Base-by-base conservation (phyloP, 306 rosid genomes). In the Trifolium subterraneum region DNA sequence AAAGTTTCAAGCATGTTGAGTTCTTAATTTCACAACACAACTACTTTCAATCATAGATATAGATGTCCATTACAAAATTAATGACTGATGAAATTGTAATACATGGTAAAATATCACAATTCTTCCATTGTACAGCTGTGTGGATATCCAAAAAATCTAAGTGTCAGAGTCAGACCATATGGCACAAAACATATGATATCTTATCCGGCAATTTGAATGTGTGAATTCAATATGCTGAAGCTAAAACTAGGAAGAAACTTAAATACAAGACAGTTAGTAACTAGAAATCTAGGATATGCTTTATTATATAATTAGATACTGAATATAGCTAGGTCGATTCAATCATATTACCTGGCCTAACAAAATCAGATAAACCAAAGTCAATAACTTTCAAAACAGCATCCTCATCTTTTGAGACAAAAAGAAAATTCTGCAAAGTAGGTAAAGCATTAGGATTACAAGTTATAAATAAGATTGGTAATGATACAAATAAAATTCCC, bases 321-420 rank as follows among this genome's bases (percentile, higher is more conserved):
- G 56, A 61, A 59, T 54, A 52, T 38, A 60, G 25, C 61, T 54
- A 61, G 71, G 61, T 35, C 50, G 54, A 36, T 68, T 78, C 31
- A 33, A 74, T 68, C 60, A 76, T 64, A 27, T 84, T 88, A 91
- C 98, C 97, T 78, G 98, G 96, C 84, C 87, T 84, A 67, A 90
- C 86, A 76, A 88, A 91, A 85, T 94, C 98, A 13, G 98, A 94
- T 81, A 94, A 93, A 86, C 98, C 98, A 88, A 94, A 94, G 79
- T 94, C 98, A 59, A 90, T 94, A 80, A 81, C 95, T 86, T 92
- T 94, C 88, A 94, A 76, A 23, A 79, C 78, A 65, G 96, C 81
- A 81, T 94, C 86, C 69, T 86, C 98, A 3, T 88, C 91, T 82
- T 77, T 91, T 62, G 93, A 83, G 77, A 87, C 70, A 71, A 91